Base-by-base conservation (phyloP, 768 basidiomycete species). In the Leccinellum rugosiceps region DNA sequence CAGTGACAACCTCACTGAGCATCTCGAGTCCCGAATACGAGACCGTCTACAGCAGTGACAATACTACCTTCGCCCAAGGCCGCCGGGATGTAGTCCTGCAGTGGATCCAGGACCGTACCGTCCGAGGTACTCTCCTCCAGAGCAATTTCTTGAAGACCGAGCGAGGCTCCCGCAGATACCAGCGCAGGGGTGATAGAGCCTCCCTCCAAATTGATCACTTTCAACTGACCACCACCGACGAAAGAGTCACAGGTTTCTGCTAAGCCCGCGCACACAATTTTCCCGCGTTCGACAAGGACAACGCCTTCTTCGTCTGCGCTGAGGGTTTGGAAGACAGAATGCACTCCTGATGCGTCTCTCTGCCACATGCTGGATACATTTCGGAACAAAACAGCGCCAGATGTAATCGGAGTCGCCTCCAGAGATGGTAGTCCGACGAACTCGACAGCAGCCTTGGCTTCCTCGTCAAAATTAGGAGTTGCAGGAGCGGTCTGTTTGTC, bases 341-440 rank as follows among this genome's bases (percentile, higher is more conserved):
- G 56, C 4, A 59, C 61, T 26, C 68, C 72, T 4, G 48, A 58
- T 34, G 62, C 63, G 34, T 66, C 63, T 43, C 68, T 57, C 55
- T 58, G 15, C 55, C 67, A 55, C 58, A 80, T 67, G 43, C 70
- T 77, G 13, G 73, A 74, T 21, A 90, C 80, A 57, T 82, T 82
- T 8, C 72, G 72, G 67, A 91, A 86, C 15, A 82, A 65, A 21
- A 90, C 74, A 17, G 56, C 34, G 3, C 66, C 70, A 6, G 73
- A 74, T 31, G 68, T 66, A 15, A 63, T 55, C 26, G 68, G 66
- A 21, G 70, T 68, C 6, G 78, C 74, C 13, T 72, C 73, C 2
- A 93, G 74, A 14, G 90, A 88, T 0, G 90, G 90, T 11, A 92
- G 73, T 1, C 92, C 92, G 3, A 83, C 81, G 59, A 81, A 84